Evolutionary conservation across 2,329 filamentous ascomycete genomes (phyloP).

Genomic region (Dendryphion nanum): DNA sequence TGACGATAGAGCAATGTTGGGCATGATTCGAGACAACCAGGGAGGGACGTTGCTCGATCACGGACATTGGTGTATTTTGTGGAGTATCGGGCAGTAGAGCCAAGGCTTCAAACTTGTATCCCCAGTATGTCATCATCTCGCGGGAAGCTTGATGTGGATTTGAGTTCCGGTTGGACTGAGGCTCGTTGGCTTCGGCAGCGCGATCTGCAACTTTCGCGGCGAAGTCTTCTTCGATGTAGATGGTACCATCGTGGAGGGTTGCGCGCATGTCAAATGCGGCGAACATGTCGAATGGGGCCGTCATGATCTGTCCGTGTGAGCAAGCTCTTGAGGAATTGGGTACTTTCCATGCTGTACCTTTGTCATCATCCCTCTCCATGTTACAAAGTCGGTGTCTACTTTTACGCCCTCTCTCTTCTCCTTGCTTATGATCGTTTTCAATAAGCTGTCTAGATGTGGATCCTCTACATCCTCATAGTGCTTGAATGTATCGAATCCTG

Average conservation of each 20-base stretch:
- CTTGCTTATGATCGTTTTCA: slow-evolving; percentile 71
- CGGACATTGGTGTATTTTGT: slow-evolving; percentile 73
- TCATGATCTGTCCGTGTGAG: slow-evolving; percentile 66
- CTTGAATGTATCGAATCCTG: slow-evolving; percentile 78
- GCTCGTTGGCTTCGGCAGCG: slow-evolving; percentile 36
- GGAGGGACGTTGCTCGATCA: slow-evolving; percentile 73
- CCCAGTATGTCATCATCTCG: slow-evolving; percentile 91
- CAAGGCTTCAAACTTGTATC: slow-evolving; percentile 95
- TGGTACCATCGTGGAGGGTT: slow-evolving; percentile 77
- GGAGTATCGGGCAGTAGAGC: slow-evolving; percentile 74
- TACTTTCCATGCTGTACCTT: slow-evolving; percentile 59
- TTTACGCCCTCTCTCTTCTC: slow-evolving; percentile 68
- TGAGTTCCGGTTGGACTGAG: slow-evolving; percentile 31
- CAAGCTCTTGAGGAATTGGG: background rate
- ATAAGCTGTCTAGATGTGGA: slow-evolving; percentile 81
- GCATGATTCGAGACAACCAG: slow-evolving; percentile 81
- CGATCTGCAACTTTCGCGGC: slow-evolving; percentile 65
- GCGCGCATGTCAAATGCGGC: slow-evolving; percentile 95
- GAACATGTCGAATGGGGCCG: slow-evolving; percentile 74
- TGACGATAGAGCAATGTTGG: slow-evolving; percentile 93
- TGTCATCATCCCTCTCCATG: slow-evolving; percentile 98
- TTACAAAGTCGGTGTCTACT: slow-evolving; percentile 77
- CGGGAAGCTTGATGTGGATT: slow-evolving; percentile 61
- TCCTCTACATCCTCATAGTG: slow-evolving; percentile 80
- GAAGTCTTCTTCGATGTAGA: slow-evolving; percentile 89